Percentiles rank a stretch among this genome's conserved stretches.
Evolutionary conservation across 163 green algal genomes (phyloP).

Genomic region (Prototheca stagnorum): DNA sequence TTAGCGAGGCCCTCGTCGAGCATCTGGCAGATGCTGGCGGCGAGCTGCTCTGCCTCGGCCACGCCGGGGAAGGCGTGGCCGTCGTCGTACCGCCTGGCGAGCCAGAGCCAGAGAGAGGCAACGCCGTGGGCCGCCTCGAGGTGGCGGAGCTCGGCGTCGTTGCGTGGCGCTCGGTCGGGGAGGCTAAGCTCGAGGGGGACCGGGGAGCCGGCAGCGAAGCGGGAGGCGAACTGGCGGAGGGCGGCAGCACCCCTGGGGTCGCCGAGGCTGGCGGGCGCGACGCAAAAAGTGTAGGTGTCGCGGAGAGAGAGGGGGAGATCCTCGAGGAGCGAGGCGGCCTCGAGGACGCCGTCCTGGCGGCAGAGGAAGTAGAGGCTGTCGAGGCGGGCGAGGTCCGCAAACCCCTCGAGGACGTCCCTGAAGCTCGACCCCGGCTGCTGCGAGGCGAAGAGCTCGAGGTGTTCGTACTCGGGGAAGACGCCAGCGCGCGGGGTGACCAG

Average conservation of each 20-base stretch:
- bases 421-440: constrained; percentile 21
- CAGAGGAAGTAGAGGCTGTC: constrained; percentile 58
- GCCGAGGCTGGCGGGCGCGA: constrained; percentile 28
- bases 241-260: constrained; percentile 16
- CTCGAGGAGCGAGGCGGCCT: constrained; percentile 18
- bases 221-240: constrained; percentile 35
- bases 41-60: constrained; percentile 7
- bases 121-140: constrained; percentile 30
- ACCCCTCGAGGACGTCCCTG: constrained; percentile 26
- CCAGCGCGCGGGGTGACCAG: constrained; percentile 32
- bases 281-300: constrained; percentile 33
- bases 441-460: constrained; percentile 50
- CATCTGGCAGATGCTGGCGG: constrained; percentile 13
- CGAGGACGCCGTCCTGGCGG: constrained; percentile 34
- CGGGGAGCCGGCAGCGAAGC: constrained; percentile 20
- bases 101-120: constrained; percentile 51
- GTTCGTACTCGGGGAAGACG: constrained; percentile 52
- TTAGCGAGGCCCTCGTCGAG: constrained; percentile 22
- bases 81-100: constrained; percentile 42
- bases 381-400: constrained; percentile 36
- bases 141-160: constrained; percentile 17
- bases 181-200: constrained; percentile 15
- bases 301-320: constrained; percentile 12
- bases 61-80: constrained; percentile 28
- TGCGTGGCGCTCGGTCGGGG: constrained; percentile 9